phyloP scores from a whole-genome alignment of 2,329 filamentous ascomycete genomes.

The Penicillium carneum region DNA sequence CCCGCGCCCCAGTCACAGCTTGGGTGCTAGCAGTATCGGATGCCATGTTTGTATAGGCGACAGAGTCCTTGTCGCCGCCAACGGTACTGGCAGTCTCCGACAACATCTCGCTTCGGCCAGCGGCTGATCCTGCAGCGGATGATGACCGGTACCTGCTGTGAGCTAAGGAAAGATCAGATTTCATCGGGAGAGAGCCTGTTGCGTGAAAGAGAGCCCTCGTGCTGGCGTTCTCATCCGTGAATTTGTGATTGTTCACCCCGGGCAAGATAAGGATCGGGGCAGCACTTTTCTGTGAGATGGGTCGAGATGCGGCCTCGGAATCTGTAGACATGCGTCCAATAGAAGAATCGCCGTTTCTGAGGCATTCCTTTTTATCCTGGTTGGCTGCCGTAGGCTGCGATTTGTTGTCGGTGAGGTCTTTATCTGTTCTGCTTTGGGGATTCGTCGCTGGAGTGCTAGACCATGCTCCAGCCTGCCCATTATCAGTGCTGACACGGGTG shows the following conservation, averaged over 20 bases:
- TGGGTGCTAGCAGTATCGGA: constrained; percentile 43
- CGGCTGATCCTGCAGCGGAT: constrained; percentile 37
- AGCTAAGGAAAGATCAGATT: constrained; percentile 32
- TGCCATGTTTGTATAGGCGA: constrained; percentile 27
- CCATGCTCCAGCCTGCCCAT: constrained; percentile 38
- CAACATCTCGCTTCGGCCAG: constrained; percentile 42
- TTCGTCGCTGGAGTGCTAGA: constrained; percentile 29
- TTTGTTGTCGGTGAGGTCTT: not conserved
- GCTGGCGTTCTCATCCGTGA: constrained; percentile 44
- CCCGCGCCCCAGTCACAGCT: constrained; percentile 39
- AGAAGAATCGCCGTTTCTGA: constrained; percentile 6
- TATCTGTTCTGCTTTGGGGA: not conserved
- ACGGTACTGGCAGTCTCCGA: constrained; percentile 40
- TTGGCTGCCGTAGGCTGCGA: constrained; percentile 5
- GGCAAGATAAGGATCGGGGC: constrained; percentile 42
- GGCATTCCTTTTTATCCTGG: constrained; percentile 24
- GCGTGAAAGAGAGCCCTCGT: constrained; percentile 45
- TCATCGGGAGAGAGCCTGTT: constrained; percentile 35
- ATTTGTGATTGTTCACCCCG: constrained; percentile 38
- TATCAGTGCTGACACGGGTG: constrained; percentile 39
- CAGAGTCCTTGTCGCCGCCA: constrained; percentile 37
- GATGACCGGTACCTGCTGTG: constrained; percentile 31
- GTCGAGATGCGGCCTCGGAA: constrained; percentile 25
- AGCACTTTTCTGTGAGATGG: constrained; percentile 27
- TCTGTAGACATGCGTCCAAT: constrained; percentile 11